phyloP scores from a whole-genome alignment of 164 flowering plant genomes.

The Taxillus chinensis region DNA sequence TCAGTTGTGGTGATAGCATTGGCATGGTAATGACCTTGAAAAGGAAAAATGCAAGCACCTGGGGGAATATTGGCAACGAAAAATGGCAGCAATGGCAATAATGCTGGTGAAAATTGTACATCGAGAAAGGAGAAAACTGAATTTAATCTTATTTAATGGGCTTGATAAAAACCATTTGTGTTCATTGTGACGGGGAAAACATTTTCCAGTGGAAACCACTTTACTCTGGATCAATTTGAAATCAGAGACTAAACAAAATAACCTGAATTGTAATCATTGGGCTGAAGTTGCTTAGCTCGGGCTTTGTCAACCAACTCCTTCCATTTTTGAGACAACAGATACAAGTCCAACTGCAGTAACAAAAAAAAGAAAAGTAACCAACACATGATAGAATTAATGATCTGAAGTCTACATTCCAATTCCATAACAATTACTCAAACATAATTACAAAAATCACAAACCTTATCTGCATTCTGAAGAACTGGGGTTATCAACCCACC shows the following conservation, averaged over 20 bases:
- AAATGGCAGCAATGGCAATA: no score
- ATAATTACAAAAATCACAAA: conserved; percentile 5
- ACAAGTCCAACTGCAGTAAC: conserved; percentile 63
- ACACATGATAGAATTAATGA: neutral
- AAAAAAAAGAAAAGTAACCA: neutral
- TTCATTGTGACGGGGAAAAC: no score
- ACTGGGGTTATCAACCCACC: conserved; percentile 94
- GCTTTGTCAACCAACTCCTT: conserved; percentile 82
- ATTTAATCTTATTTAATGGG: no score
- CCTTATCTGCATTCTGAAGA: conserved; percentile 95
- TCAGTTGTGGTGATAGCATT: no score
- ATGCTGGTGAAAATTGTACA: no score
- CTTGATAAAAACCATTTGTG: no score
- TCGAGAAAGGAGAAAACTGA: no score
- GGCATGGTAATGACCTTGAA: no score
- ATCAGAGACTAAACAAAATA: neutral
- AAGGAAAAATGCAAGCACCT: no score
- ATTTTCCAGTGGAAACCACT: no score
- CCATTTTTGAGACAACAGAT: conserved; percentile 78
- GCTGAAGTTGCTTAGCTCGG: conserved; percentile 81
- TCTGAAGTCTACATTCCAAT: neutral
- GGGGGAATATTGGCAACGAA: no score
- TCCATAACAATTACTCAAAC: neutral
- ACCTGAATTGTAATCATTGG: conserved; percentile 90
- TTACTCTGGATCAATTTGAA: no score